A percentile compares a stretch with the other conserved stretches of the same genome.
phyloP scores from a whole-genome alignment of 2,329 filamentous ascomycete genomes.

The Colletotrichum cereale region DNA sequence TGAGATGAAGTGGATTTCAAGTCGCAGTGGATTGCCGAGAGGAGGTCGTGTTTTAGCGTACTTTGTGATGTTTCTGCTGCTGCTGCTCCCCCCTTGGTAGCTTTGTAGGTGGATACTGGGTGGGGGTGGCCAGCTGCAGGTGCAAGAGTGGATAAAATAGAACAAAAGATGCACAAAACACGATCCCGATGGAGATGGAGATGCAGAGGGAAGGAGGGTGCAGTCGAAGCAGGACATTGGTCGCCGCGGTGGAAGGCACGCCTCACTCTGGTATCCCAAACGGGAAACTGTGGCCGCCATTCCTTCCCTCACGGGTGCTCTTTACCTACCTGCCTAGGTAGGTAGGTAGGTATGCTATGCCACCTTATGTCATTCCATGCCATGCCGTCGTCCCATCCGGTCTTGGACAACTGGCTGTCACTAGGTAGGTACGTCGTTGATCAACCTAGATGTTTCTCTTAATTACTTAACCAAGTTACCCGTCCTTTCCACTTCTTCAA shows the following conservation, averaged over 20 bases:
- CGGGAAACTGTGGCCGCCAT: background rate
- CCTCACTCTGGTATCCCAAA: background rate
- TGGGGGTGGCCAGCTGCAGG: slow-evolving; percentile 25
- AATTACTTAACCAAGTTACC: background rate
- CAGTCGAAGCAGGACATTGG: background rate
- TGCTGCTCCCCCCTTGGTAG: slow-evolving; percentile 5
- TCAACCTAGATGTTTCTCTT: background rate
- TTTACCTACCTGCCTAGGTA: background rate
- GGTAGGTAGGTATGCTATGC: too few relatives aligned
- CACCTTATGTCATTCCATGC: too few relatives aligned
- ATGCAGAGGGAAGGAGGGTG: background rate
- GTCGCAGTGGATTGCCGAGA: slow-evolving; percentile 32
- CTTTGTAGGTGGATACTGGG: background rate
- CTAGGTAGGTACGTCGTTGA: slow-evolving; percentile 12
- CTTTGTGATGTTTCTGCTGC: slow-evolving; percentile 34
- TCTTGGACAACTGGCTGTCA: background rate
- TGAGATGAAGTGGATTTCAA: slow-evolving; percentile 31
- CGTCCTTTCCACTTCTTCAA: background rate
- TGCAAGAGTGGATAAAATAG: slow-evolving; percentile 6
- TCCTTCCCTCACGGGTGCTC: too few relatives aligned
- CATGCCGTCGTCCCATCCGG: background rate
- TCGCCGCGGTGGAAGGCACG: background rate
- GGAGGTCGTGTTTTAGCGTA: slow-evolving; percentile 37
- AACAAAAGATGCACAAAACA: background rate
- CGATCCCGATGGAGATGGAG: background rate